phyloP scores from a whole-genome alignment of 176 grass and related monocot genomes.

The Tillandsia fasciculata region DNA sequence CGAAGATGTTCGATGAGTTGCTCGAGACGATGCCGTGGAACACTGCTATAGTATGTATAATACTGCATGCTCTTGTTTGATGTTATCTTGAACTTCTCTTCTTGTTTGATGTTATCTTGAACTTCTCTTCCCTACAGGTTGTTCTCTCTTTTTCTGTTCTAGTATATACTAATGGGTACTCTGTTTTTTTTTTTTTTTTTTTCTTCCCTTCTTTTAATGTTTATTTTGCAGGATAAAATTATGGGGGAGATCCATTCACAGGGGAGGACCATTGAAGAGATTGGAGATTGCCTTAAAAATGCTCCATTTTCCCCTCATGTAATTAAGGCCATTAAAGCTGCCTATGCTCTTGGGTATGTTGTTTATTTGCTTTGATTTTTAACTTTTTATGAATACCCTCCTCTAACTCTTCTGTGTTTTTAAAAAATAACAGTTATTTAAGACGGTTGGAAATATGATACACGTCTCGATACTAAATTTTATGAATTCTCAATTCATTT shows the following conservation, averaged over 20 bases:
- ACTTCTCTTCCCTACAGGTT: not conserved
- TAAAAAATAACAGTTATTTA: no score
- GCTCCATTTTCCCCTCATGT: constrained; percentile 45
- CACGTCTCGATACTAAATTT: no score
- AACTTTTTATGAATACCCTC: not conserved
- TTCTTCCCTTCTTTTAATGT: not conserved
- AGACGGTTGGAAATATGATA: no score
- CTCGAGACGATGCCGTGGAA: constrained; percentile 66
- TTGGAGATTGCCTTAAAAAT: constrained; percentile 21
- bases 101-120: not conserved
- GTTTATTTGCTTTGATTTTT: not conserved
- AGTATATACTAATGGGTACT: not conserved
- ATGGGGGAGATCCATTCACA: constrained; percentile 63
- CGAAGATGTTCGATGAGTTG: constrained; percentile 43
- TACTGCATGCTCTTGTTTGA: not conserved
- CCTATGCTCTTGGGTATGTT: constrained; percentile 38
- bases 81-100: not conserved
- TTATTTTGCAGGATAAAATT: constrained; percentile 38
- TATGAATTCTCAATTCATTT: no score
- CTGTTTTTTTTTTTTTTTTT: not conserved
- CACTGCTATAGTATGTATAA: constrained; percentile 40
- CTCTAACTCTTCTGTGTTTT: no score
- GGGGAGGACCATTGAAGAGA: constrained; percentile 42
- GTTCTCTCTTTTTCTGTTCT: not conserved
- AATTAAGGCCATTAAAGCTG: constrained; percentile 38